Conservation (phyloP, 768 basidiomycete species). For the Mycena floridula region DNA sequence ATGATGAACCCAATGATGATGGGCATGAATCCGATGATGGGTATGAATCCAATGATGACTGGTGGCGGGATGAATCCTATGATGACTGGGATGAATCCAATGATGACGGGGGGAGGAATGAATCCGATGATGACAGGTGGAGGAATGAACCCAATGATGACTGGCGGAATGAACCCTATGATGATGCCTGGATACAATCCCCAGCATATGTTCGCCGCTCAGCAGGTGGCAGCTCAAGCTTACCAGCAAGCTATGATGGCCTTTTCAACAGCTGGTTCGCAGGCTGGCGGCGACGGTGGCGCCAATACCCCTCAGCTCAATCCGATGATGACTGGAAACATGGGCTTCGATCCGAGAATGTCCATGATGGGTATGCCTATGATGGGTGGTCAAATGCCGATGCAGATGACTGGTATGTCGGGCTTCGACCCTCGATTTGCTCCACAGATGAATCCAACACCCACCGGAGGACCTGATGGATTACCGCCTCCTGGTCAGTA, state of each 20-base stretch:
- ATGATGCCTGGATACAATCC: conserved; percentile 59
- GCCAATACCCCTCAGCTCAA: conserved; percentile 30
- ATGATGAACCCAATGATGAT: conserved; percentile 40
- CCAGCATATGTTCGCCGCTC: conserved; percentile 82
- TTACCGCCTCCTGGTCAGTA: conserved; percentile 26
- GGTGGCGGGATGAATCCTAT: conserved; percentile 31
- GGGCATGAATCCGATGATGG: conserved; percentile 22
- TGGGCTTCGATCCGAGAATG: conserved; percentile 65
- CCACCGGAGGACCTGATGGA: conserved; percentile 11
- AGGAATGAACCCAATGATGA: conserved; percentile 17
- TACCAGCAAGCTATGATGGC: conserved; percentile 89
- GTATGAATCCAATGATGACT: conserved; percentile 45
- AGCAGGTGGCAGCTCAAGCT: conserved; percentile 74
- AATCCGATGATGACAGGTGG: conserved; percentile 13
- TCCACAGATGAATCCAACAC: conserved; percentile 23
- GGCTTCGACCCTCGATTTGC: conserved; percentile 54
- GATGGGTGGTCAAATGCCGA: conserved; percentile 44
- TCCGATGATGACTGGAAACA: conserved; percentile 53
- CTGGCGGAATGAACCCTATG: conserved; percentile 16
- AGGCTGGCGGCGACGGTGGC: conserved; percentile 56
- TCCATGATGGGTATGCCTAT: conserved; percentile 77
- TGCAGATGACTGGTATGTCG: conserved; percentile 62
- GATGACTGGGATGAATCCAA: conserved; percentile 25
- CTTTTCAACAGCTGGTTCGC: conserved; percentile 70
- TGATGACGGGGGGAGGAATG: conserved; percentile 20